Evolutionary conservation across 2,329 filamentous ascomycete genomes (phyloP).

Genomic region (Aureobasidium namibiae): DNA sequence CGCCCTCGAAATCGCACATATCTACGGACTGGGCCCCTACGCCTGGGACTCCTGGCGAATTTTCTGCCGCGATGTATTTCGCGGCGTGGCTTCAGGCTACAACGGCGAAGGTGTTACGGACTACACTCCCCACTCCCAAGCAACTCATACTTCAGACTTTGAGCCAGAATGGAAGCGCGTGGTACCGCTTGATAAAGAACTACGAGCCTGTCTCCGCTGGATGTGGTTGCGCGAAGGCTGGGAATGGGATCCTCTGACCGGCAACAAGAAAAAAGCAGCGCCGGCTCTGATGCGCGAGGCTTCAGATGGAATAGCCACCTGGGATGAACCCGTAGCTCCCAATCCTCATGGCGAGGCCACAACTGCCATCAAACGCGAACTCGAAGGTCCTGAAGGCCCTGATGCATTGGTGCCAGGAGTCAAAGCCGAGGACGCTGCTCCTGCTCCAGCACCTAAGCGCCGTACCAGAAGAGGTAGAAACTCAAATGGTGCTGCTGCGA

Average conservation of each 20-base stretch:
- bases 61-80: slow-evolving; percentile 74
- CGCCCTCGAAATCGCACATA: slow-evolving; percentile 76
- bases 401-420: background rate
- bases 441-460: background rate
- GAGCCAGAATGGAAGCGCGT: slow-evolving; percentile 90
- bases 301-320: slow-evolving; percentile 46
- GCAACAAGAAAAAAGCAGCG: slow-evolving; percentile 48
- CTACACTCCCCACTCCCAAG: slow-evolving; percentile 23
- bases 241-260: slow-evolving; percentile 68
- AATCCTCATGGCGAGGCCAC: background rate
- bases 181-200: slow-evolving; percentile 73
- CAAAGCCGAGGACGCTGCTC: background rate
- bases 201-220: slow-evolving; percentile 81
- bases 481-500: background rate
- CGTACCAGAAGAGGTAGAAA: background rate
- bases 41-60: slow-evolving; percentile 88
- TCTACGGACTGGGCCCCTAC: slow-evolving; percentile 70
- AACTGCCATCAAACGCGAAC: background rate
- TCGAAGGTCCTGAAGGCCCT: slow-evolving; percentile 1
- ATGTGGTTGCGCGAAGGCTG: slow-evolving; percentile 86
- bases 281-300: slow-evolving; percentile 50
- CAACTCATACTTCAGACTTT: slow-evolving; percentile 36
- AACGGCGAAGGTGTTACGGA: slow-evolving; percentile 46
- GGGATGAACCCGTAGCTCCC: slow-evolving; percentile 6
- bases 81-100: slow-evolving; percentile 58